Evolutionary conservation across 805 yeast species (phyloP).

Genomic region (Kodamaea kaohsiungensis): DNA sequence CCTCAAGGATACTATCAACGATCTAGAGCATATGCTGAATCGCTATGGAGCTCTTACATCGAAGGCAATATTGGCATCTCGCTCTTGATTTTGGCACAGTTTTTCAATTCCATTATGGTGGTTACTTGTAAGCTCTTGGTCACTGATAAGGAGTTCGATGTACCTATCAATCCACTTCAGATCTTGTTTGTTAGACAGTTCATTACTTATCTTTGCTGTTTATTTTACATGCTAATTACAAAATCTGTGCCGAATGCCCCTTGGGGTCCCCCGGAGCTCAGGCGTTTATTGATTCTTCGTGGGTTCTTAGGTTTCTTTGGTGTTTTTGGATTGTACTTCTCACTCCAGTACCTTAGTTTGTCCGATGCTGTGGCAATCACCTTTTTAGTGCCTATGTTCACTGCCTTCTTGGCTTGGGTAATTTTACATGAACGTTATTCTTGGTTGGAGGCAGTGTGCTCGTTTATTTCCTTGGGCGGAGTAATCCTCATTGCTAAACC

Average conservation of each 20-base stretch:
- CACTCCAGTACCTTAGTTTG: slow-evolving; percentile 69
- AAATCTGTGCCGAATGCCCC: slow-evolving; percentile 59
- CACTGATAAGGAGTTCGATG: slow-evolving; percentile 57
- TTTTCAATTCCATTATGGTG: slow-evolving; percentile 77
- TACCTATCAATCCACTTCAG: slow-evolving; percentile 75
- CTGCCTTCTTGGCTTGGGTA: slow-evolving; percentile 71
- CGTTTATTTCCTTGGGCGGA: slow-evolving; percentile 67
- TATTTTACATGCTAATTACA: slow-evolving; percentile 52
- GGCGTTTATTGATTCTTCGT: slow-evolving; percentile 56
- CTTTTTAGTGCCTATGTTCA: slow-evolving; percentile 73
- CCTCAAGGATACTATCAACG: neutral
- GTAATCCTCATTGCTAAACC: slow-evolving; percentile 85
- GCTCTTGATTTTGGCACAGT: slow-evolving; percentile 60
- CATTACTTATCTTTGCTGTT: slow-evolving; percentile 63
- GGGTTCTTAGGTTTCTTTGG: slow-evolving; percentile 75
- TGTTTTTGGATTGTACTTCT: slow-evolving; percentile 75
- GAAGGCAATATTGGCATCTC: slow-evolving; percentile 55
- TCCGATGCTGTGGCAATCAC: slow-evolving; percentile 83
- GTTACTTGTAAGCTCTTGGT: slow-evolving; percentile 74
- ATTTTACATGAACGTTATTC: slow-evolving; percentile 68
- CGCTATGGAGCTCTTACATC: slow-evolving; percentile 9
- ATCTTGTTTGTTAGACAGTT: slow-evolving; percentile 76
- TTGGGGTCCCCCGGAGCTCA: slow-evolving; percentile 62
- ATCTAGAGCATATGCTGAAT: neutral
- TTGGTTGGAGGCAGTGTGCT: slow-evolving; percentile 65